Conservation (phyloP, 163 green algal genomes). For the Chloromonas sp. region DNA sequence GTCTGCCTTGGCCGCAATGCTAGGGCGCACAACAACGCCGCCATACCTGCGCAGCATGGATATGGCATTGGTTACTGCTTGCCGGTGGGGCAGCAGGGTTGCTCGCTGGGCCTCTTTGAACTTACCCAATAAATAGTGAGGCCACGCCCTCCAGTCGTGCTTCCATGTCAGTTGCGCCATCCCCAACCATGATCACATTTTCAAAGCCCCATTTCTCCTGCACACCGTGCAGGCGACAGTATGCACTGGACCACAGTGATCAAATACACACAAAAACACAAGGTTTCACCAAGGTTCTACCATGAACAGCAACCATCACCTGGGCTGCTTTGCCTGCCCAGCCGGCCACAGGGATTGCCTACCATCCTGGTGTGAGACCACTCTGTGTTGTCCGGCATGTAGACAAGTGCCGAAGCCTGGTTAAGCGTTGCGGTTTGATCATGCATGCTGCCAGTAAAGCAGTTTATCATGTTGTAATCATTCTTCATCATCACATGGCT, state of each 20-base stretch:
- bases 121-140: conserved; percentile 89
- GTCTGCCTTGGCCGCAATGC: conserved; percentile 78
- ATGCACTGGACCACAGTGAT: not conserved
- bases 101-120: not conserved
- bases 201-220: conserved; percentile 63
- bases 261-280: not conserved
- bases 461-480: too few species aligned
- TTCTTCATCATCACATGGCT: too few species aligned
- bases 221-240: conserved; percentile 2
- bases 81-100: too few species aligned
- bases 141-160: conserved; percentile 76
- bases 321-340: too few species aligned
- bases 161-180: conserved; percentile 96
- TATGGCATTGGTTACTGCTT: not conserved
- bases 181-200: conserved; percentile 88
- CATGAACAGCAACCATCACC: too few species aligned
- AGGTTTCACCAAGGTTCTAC: too few species aligned
- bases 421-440: too few species aligned
- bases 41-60: conserved; percentile 70
- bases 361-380: too few species aligned
- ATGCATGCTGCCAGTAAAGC: too few species aligned
- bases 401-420: too few species aligned
- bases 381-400: too few species aligned
- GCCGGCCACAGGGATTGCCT: too few species aligned
- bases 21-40: conserved; percentile 74